phyloP scores from a whole-genome alignment of 1,139 yeast species.

The Meyerozyma athensensis region DNA sequence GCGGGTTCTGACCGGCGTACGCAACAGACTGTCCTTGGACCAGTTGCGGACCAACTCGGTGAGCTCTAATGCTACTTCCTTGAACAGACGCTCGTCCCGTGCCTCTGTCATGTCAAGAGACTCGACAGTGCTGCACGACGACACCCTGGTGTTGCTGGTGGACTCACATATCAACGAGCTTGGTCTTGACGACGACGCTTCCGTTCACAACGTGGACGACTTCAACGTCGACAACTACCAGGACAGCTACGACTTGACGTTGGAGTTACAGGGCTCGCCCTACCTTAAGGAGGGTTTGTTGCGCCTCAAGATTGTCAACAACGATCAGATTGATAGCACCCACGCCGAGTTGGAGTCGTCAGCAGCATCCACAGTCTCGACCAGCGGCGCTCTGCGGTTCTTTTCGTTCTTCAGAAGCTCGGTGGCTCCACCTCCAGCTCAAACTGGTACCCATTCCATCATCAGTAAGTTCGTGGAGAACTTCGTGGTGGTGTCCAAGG shows the following conservation, averaged over 20 bases:
- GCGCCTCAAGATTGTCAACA: slow-evolving; percentile 43
- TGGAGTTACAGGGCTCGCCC: slow-evolving; percentile 70
- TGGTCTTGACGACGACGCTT: slow-evolving; percentile 12
- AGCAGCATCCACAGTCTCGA: slow-evolving; percentile 21
- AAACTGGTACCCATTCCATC: slow-evolving; percentile 10
- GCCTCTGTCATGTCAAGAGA: slow-evolving; percentile 33
- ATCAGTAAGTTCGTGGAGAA: slow-evolving; percentile 39
- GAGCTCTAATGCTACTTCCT: slow-evolving; percentile 8
- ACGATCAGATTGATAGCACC: slow-evolving; percentile 34
- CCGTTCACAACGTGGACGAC: slow-evolving; percentile 25
- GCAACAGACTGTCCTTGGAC: slow-evolving; percentile 20
- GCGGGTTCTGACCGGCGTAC: slow-evolving; percentile 15
- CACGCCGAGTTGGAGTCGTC: slow-evolving; percentile 15
- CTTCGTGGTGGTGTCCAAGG: slow-evolving; percentile 56
- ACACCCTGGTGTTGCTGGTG: slow-evolving; percentile 30
- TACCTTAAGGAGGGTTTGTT: slow-evolving; percentile 76
- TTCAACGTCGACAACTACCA: slow-evolving; percentile 41
- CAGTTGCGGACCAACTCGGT: slow-evolving; percentile 27
- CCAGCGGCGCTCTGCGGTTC: slow-evolving; percentile 16
- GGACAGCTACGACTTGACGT: slow-evolving; percentile 52
- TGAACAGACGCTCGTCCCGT: slow-evolving; percentile 33
- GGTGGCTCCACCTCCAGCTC: slow-evolving; percentile 8
- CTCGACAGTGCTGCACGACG: slow-evolving; percentile 22
- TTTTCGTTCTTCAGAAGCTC: slow-evolving; percentile 22
- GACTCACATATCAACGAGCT: slow-evolving; percentile 27